Evolutionary conservation across 768 basidiomycete genomes (phyloP).

Genomic region (Mycena epipterygia): DNA sequence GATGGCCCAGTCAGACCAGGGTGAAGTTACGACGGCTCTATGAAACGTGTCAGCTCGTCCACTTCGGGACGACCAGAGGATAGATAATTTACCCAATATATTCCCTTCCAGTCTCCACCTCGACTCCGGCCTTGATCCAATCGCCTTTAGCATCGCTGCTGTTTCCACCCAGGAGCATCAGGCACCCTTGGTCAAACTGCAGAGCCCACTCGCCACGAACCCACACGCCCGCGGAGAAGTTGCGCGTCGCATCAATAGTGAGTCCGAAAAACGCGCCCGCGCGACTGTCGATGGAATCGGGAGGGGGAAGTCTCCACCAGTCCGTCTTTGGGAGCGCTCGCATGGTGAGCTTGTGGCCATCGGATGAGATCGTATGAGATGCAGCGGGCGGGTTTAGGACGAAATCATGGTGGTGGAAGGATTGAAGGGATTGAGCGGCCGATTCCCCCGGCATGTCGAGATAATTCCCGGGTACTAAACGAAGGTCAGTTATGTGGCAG

Average conservation of each 20-base stretch:
- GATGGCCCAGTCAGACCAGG: constrained; percentile 35
- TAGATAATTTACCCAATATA: constrained; percentile 2
- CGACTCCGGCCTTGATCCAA: constrained; percentile 32
- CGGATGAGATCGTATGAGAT: constrained; percentile 23
- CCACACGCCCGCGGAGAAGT: constrained; percentile 30
- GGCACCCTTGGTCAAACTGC: constrained; percentile 33
- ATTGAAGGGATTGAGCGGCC: not conserved
- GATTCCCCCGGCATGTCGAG: not conserved
- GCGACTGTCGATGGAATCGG: constrained; percentile 25
- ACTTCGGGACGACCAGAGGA: not conserved
- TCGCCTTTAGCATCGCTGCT: constrained; percentile 19
- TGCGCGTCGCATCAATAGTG: constrained; percentile 28
- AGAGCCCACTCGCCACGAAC: constrained; percentile 24
- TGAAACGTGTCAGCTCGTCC: not conserved
- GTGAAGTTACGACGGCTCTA: constrained; percentile 29
- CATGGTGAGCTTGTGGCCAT: constrained; percentile 22
- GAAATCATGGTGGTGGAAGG: constrained; percentile 19
- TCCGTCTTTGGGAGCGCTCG: constrained; percentile 25
- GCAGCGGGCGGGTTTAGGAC: constrained; percentile 26
- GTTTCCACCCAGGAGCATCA: constrained; percentile 31
- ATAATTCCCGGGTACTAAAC: not conserved
- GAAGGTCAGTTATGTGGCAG: not conserved
- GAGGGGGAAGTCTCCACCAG: constrained; percentile 31
- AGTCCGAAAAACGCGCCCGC: constrained; percentile 26
- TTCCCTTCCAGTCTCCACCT: constrained; percentile 29